Evolutionary conservation across 306 rosid species (phyloP).

Genomic region (Cucumis melo): DNA sequence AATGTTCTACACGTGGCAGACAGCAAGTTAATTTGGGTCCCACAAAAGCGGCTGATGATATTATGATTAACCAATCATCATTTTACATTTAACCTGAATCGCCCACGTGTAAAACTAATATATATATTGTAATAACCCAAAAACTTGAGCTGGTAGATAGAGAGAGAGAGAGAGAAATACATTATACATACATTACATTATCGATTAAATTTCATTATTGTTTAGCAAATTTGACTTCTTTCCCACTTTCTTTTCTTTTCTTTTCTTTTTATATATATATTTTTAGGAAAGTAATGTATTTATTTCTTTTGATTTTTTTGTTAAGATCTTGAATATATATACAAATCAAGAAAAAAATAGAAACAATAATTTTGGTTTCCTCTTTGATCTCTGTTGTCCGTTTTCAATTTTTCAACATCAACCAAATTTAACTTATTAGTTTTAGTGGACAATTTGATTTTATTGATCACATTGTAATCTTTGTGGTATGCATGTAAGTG

Average conservation of each 20-base stretch:
- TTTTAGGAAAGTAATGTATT: too few relatives aligned
- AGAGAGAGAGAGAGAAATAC: background rate
- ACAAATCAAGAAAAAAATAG: too few relatives aligned
- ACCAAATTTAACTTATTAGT: too few relatives aligned
- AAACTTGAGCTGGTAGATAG: background rate
- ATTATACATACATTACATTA: background rate
- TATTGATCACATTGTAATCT: too few relatives aligned
- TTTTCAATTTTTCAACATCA: too few relatives aligned
- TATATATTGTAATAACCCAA: background rate
- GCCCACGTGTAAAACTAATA: background rate
- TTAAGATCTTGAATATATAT: too few relatives aligned
- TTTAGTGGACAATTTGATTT: too few relatives aligned
- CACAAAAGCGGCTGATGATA: background rate
- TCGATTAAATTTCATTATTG: background rate
- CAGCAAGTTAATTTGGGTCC: background rate
- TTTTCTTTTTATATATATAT: too few relatives aligned
- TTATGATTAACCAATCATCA: background rate
- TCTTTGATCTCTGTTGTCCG: too few relatives aligned
- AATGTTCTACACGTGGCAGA: constrained; percentile 7
- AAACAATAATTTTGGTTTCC: too few relatives aligned
- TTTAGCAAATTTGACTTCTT: background rate
- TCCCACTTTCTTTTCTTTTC: background rate
- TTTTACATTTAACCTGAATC: background rate
- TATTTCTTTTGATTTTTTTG: too few relatives aligned
- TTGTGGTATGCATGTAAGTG: too few relatives aligned